These are phyloP conservation scores for Fusarium continuum DNA, from an alignment of 2,329 filamentous ascomycete species.

Conservation along the genomic window DNA sequence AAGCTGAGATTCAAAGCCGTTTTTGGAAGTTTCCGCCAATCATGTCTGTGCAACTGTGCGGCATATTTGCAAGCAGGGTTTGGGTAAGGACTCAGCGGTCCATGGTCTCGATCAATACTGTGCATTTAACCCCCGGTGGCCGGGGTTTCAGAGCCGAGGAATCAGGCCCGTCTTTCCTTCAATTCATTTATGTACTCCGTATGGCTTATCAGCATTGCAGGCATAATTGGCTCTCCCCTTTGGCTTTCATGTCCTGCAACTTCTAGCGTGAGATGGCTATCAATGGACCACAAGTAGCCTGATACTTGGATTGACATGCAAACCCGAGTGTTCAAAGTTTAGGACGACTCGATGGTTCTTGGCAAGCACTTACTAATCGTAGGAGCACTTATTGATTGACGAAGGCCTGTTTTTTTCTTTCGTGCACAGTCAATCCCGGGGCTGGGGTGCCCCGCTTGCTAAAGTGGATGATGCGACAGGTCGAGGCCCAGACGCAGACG, in stretches of 20 bases:
- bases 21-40: constrained; percentile 35
- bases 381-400: too few species aligned
- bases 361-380: too few species aligned
- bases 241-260: neutral
- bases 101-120: constrained; percentile 37
- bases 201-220: constrained; percentile 16
- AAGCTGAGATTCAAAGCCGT: constrained; percentile 31
- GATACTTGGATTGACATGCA: neutral
- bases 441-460: constrained; percentile 29
- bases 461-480: constrained; percentile 42
- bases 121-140: constrained; percentile 26
- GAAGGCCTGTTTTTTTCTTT: constrained; percentile 17
- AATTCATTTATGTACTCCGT: too few species aligned
- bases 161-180: constrained; percentile 41
- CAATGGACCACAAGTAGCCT: neutral
- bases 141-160: constrained; percentile 40
- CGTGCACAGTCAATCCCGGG: constrained; percentile 24
- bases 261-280: neutral
- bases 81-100: constrained; percentile 14
- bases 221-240: neutral
- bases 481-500: constrained; percentile 37
- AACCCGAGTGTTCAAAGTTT: neutral
- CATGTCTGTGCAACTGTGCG: constrained; percentile 29
- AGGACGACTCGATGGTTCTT: neutral
- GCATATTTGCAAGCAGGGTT: constrained; percentile 37